Conservation (phyloP, 139 green algal species). For the Haematococcus sp. region DNA sequence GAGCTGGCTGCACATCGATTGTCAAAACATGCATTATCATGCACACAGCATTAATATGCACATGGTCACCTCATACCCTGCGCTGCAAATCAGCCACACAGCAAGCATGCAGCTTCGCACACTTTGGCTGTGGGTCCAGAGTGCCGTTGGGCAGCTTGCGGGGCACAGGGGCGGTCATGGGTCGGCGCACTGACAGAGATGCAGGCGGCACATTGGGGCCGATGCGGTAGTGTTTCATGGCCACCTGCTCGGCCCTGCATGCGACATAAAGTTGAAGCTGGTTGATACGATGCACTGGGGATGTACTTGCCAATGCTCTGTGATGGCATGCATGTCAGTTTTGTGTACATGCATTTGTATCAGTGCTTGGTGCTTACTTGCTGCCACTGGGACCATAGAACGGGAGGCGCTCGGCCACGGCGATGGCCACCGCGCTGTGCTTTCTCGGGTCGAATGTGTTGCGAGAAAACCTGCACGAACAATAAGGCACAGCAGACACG, state of each 20-base stretch:
- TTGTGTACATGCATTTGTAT: neutral
- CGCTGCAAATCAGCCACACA: neutral
- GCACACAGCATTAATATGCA: no score
- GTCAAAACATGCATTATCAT: neutral
- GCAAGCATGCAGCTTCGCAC: neutral
- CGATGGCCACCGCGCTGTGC: neutral
- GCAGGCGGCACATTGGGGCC: slow-evolving; percentile 10
- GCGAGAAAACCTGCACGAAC: neutral
- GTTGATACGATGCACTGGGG: neutral
- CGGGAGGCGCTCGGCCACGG: neutral
- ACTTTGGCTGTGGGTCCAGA: slow-evolving; percentile 8
- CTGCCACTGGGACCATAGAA: neutral
- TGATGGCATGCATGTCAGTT: neutral
- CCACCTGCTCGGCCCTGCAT: slow-evolving; percentile 6
- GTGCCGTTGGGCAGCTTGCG: slow-evolving; percentile 5
- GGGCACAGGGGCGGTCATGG: neutral
- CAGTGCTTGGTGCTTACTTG: no score
- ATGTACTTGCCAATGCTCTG: neutral
- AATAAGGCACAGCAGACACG: no score
- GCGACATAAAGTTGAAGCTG: neutral
- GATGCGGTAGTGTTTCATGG: slow-evolving; percentile 12
- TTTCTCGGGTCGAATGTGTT: slow-evolving; percentile 16
- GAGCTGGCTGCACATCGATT: neutral
- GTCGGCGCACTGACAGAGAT: neutral
- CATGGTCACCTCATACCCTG: neutral